These are phyloP conservation scores for Penicillium sp. DNA, from an alignment of 2,329 filamentous ascomycete species.

Conservation along the genomic window DNA sequence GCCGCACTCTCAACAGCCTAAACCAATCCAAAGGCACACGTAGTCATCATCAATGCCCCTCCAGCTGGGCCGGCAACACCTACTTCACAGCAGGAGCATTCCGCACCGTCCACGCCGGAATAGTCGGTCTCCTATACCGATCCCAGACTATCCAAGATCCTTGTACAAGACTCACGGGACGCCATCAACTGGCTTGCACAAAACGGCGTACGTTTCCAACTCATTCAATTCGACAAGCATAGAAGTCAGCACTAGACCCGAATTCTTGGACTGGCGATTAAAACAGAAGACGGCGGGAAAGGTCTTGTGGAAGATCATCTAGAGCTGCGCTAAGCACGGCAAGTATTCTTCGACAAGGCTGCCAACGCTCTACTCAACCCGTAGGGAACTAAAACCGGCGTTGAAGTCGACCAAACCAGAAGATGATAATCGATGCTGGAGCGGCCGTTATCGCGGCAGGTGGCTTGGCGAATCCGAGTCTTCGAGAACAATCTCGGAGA, in stretches of 20 bases:
- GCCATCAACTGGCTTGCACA: slow-evolving; percentile 54
- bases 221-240: slow-evolving; percentile 63
- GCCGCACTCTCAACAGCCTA: slow-evolving; percentile 55
- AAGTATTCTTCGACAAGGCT: slow-evolving; percentile 46
- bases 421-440: slow-evolving; percentile 16
- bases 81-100: slow-evolving; percentile 64
- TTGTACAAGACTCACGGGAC: slow-evolving; percentile 51
- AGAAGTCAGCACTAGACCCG: slow-evolving; percentile 57
- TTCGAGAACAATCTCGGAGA: slow-evolving; percentile 56
- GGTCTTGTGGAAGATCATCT: slow-evolving; percentile 52
- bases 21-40: slow-evolving; percentile 34
- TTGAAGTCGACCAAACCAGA: slow-evolving; percentile 14
- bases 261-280: slow-evolving; percentile 61
- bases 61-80: slow-evolving; percentile 58
- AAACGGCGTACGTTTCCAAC: slow-evolving; percentile 55
- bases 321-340: slow-evolving; percentile 43
- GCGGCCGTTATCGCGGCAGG: slow-evolving; percentile 47
- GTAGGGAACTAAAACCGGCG: slow-evolving; percentile 16
- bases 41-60: slow-evolving; percentile 56
- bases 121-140: slow-evolving; percentile 56
- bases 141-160: slow-evolving; percentile 43
- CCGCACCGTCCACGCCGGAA: slow-evolving; percentile 54
- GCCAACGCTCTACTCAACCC: slow-evolving; percentile 30
- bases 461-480: slow-evolving; percentile 57
- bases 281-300: slow-evolving; percentile 57